These are phyloP conservation scores for Teratosphaeriaceae sp. DNA, from an alignment of 2,329 filamentous ascomycete genomes.

Conservation along the genomic window DNA sequence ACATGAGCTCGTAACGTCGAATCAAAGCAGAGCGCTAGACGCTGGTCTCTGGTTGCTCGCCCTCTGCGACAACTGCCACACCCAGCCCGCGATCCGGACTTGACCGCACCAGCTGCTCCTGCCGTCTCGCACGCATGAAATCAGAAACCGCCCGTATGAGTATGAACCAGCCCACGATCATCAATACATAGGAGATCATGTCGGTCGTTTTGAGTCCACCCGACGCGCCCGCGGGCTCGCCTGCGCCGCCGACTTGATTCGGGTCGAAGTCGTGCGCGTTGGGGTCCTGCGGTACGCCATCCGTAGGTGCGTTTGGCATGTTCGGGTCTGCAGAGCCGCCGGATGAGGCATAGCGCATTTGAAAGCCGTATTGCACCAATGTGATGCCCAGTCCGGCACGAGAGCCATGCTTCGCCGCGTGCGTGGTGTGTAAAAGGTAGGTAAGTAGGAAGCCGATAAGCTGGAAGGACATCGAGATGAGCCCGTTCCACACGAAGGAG, in stretches of 20 bases:
- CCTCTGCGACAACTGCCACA: slow-evolving; percentile 78
- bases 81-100: slow-evolving; percentile 84
- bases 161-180: slow-evolving; percentile 98
- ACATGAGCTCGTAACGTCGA: slow-evolving; percentile 2
- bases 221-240: not conserved
- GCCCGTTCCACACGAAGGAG: slow-evolving; percentile 83
- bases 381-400: slow-evolving; percentile 91
- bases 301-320: slow-evolving; percentile 11
- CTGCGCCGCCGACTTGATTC: slow-evolving; percentile 45
- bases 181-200: slow-evolving; percentile 85
- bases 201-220: slow-evolving; percentile 61
- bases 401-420: slow-evolving; percentile 96
- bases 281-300: slow-evolving; percentile 67
- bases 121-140: slow-evolving; percentile 77
- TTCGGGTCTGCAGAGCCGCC: slow-evolving; percentile 14
- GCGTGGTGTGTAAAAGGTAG: slow-evolving; percentile 94
- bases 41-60: slow-evolving; percentile 66
- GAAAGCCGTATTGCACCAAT: slow-evolving; percentile 93
- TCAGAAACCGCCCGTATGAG: slow-evolving; percentile 90
- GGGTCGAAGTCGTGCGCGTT: slow-evolving; percentile 87
- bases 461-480: slow-evolving; percentile 97
- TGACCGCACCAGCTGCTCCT: slow-evolving; percentile 88
- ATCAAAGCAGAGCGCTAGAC: slow-evolving; percentile 25
- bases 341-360: slow-evolving; percentile 62
- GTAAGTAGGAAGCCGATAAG: slow-evolving; percentile 96